These are phyloP conservation scores for Mikania micrantha DNA, from an alignment of 129 eudicot genomes.

Conservation along the genomic window DNA sequence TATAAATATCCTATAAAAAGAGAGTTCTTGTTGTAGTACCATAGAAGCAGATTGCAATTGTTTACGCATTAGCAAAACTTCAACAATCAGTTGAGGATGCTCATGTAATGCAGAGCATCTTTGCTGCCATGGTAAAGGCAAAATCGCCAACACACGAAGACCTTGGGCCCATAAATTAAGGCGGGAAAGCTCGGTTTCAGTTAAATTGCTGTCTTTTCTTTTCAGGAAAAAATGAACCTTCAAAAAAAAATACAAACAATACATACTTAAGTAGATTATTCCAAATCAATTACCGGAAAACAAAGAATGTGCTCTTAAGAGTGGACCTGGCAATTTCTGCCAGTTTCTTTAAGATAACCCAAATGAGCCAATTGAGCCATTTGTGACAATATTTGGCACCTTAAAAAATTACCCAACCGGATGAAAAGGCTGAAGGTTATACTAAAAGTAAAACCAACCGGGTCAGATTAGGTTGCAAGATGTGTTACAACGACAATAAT, in stretches of 20 bases:
- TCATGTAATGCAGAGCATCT: conserved; percentile 94
- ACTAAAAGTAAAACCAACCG: neutral
- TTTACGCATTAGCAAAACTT: conserved; percentile 94
- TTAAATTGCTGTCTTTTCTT: conserved; percentile 80
- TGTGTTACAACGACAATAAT: neutral
- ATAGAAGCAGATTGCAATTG: conserved; percentile 91
- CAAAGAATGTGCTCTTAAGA: neutral
- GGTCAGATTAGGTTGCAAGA: neutral
- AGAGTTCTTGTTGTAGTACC: conserved; percentile 38
- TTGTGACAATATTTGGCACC: neutral
- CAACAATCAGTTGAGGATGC: conserved; percentile 90
- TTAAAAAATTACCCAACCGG: neutral
- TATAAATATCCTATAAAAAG: neutral
- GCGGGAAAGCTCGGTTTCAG: conserved; percentile 78
- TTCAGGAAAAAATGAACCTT: conserved; percentile 98
- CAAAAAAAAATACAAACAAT: conserved; percentile 15
- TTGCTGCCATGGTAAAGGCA: conserved; percentile 99
- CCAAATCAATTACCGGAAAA: neutral
- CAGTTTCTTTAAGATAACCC: neutral
- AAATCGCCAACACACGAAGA: conserved; percentile 86
- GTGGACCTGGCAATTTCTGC: neutral
- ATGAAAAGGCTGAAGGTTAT: neutral
- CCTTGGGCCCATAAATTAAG: conserved; percentile 97
- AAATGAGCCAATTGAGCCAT: neutral
- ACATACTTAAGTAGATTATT: neutral